Evolutionary conservation across 1,139 yeast genomes (phyloP), one percentile per base, ranked within the genome.

Genomic region (Ogataea hybrid): DNA sequence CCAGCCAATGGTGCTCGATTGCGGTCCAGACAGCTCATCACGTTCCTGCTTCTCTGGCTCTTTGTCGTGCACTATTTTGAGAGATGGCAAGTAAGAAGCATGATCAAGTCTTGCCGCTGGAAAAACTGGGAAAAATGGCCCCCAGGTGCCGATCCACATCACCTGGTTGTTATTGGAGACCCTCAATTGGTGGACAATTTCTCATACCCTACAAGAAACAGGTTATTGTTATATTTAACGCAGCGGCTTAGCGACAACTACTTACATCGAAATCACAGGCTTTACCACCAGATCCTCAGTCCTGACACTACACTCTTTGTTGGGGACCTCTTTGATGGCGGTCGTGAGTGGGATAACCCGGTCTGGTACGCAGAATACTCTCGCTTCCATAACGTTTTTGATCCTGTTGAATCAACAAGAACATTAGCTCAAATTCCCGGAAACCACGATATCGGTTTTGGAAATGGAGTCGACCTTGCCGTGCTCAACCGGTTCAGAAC

Each of bases 251-350:
- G 82, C 21, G 98, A 92, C 59, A 79, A 84, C 51, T 90, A 88
- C 58, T 79, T 88, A 46, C 81, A 79, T 50, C 70, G 94, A 48
- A 89, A 90, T 57, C 85, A 89, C 75, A 73, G 74, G 45, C 70
- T 72, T 43, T 67, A 85, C 38, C 83, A 85, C 51, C 54, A 65
- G 7, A 53, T 65, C 3, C 69, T 92, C 41, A 77, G 80, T 37
- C 96, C 97, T 0, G 84, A 90, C 56, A 69, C 87, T 3, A 79
- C 81, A 1, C 64, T 90, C 5, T 92, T 88, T 58, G 67, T 92
- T 34, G 98, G 98, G 0, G 98, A 92, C 59, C 64, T 90, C 45
- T 87, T 90, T 58, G 98, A 92, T 62, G 97, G 97, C 11, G 98
- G 98, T 0, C 71, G 97, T 44, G 88, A 86, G 48, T 89, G 96